Base-by-base conservation (phyloP, 78 protist genomes). In the Polysphondylium violaceum region DNA sequence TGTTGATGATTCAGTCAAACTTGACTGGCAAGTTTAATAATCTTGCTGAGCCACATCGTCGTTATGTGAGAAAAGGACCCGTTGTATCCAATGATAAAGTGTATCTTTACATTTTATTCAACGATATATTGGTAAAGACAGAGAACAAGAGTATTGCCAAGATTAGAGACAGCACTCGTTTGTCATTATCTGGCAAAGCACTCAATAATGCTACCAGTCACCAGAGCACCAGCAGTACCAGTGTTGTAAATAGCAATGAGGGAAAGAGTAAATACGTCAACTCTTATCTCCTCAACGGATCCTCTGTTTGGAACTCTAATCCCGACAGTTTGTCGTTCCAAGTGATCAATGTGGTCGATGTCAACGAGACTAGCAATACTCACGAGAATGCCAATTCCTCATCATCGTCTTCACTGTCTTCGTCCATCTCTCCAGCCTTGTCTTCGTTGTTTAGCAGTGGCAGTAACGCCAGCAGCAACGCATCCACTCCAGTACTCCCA, bases 31-130 rank as follows among this genome's bases (percentile, higher is more conserved):
- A 76, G 50, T 75, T 75, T 40, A 81, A 76, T 25, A 91, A 91
- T 64, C 64, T 91, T 4, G 86, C 92, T 6, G 95, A 75, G 41
- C 95, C 95, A 58, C 95, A 91, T 65, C 47, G 95, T 41, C 78
- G 95, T 65, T 91, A 91, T n/a, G 86, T 91, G 2, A 33, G 74
- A 27, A 88, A 78, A 33, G 94, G 94, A 55, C 59, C 86, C n/a
- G 27, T 88, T 0, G 19, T 55, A 3, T 60, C 61, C n/a, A 74
- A 72, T 27, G 59, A 59, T 27, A 87, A 73, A 31, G 36, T 88
- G 1, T 74, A 60, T 55, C 81, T 88, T 3, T 88, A 56, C 75
- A 76, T 88, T 61, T 23, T 88, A 6, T 88, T 88, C 71, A 88
- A 88, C 40, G 94, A 88, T 63, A 12, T 88, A 5, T 38, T 88